A percentile compares a stretch with the other conserved stretches of the same genome.
Evolutionary conservation across 345 rosid species (phyloP).

Genomic region (Dipteronia sinensis): DNA sequence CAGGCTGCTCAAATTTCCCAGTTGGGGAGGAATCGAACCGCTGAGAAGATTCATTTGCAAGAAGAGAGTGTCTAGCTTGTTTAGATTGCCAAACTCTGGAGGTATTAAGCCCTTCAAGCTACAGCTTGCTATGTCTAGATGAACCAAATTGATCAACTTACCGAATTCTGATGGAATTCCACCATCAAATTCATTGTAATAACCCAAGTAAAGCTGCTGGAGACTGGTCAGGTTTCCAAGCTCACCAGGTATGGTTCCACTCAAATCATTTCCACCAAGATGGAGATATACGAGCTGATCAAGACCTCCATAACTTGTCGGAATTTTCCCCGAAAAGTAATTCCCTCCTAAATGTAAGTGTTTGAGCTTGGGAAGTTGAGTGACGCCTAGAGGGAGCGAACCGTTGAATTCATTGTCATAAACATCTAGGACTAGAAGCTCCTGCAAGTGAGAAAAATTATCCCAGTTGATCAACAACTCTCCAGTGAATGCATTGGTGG

Average conservation of each 20-base stretch:
- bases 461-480: conserved; percentile 44
- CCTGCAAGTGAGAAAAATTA: conserved; percentile 41
- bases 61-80: conserved; percentile 63
- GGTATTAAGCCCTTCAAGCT: conserved; percentile 78
- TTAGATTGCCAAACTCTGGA: conserved; percentile 58
- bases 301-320: conserved; percentile 58
- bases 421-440: conserved; percentile 63
- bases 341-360: conserved; percentile 88
- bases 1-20: conserved; percentile 76
- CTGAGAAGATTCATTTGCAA: conserved; percentile 71
- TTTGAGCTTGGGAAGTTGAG: conserved; percentile 45
- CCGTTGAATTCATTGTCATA: conserved; percentile 83
- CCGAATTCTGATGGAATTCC: conserved; percentile 79
- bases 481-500: conserved; percentile 66
- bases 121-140: conserved; percentile 76
- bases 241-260: conserved; percentile 68
- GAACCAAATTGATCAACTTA: conserved; percentile 57
- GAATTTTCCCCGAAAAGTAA: conserved; percentile 74
- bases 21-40: conserved; percentile 62
- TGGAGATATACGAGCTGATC: conserved; percentile 61
- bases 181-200: conserved; percentile 67
- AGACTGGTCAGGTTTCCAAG: conserved; percentile 70
- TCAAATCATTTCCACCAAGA: conserved; percentile 76
- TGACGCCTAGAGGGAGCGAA: conserved; percentile 55
- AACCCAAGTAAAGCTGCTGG: conserved; percentile 67